These are phyloP conservation scores for Apiotrichum montevideense DNA, from an alignment of 1,284 basidiomycete genomes.

Conservation along the genomic window DNA sequence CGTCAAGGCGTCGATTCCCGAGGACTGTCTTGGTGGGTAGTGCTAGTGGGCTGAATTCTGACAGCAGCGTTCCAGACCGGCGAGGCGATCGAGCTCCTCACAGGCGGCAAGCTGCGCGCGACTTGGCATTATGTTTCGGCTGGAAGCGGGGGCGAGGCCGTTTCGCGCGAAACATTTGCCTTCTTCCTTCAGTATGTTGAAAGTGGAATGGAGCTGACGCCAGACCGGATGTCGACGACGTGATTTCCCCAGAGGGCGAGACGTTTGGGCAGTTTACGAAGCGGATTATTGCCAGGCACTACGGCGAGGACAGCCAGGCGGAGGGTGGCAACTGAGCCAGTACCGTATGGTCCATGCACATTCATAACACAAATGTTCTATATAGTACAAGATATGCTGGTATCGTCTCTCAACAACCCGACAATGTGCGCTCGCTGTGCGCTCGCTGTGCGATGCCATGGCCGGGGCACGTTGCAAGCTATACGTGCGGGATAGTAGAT, in stretches of 20 bases:
- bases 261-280: slow-evolving; percentile 88
- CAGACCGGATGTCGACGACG: slow-evolving; percentile 67
- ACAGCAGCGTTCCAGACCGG: slow-evolving; percentile 77
- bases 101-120: slow-evolving; percentile 61
- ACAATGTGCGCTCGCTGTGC: no score
- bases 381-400: no score
- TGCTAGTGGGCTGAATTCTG: no score
- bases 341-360: no score
- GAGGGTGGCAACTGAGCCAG: no score
- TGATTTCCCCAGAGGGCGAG: slow-evolving; percentile 56
- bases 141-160: slow-evolving; percentile 32
- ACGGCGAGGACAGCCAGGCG: slow-evolving; percentile 33
- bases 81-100: slow-evolving; percentile 81
- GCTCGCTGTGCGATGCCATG: no score
- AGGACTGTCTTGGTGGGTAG: slow-evolving; percentile 41
- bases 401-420: no score
- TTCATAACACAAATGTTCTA: no score
- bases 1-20: slow-evolving; percentile 75
- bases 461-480: no score
- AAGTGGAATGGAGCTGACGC: neutral
- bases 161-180: slow-evolving; percentile 74
- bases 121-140: slow-evolving; percentile 82
- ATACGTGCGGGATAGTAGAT: no score
- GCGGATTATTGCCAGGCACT: slow-evolving; percentile 72
- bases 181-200: slow-evolving; percentile 70